Evolutionary conservation across 177 flowering plant species (phyloP).

Genomic region (Vitis hybrid): DNA sequence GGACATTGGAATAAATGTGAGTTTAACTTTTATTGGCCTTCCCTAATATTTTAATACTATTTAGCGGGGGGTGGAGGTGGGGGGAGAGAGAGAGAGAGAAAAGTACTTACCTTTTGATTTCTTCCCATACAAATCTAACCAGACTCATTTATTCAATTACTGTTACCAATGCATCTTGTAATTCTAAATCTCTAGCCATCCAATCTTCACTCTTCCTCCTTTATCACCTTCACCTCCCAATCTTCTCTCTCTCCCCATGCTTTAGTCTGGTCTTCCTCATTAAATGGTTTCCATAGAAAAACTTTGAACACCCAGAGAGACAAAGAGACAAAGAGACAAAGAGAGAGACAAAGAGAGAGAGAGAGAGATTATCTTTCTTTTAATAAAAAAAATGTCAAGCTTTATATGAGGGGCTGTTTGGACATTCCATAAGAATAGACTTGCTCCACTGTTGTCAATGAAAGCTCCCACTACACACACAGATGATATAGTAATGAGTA

Average conservation of each 20-base stretch:
- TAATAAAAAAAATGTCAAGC: too few relatives aligned
- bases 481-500: too few relatives aligned
- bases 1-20: constrained; percentile 33
- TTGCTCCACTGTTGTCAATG: too few relatives aligned
- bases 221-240: not conserved
- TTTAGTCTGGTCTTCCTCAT: not conserved
- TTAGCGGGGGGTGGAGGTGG: not conserved
- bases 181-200: constrained; percentile 31
- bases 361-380: not conserved
- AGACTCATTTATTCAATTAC: constrained; percentile 36
- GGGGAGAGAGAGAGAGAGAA: not conserved
- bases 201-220: constrained; percentile 17
- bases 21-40: constrained; percentile 11
- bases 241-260: not conserved
- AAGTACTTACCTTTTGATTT: constrained; percentile 2
- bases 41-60: constrained; percentile 11
- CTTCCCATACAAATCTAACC: constrained; percentile 4
- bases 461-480: too few relatives aligned
- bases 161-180: constrained; percentile 52
- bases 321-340: not conserved
- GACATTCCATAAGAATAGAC: too few relatives aligned
- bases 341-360: not conserved
- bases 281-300: not conserved
- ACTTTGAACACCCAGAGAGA: not conserved
- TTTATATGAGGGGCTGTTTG: too few relatives aligned